Percentiles rank a stretch among this genome's conserved stretches.
phyloP scores from a whole-genome alignment of 2,329 filamentous ascomycete species.

The Ophiosphaerella narmari region DNA sequence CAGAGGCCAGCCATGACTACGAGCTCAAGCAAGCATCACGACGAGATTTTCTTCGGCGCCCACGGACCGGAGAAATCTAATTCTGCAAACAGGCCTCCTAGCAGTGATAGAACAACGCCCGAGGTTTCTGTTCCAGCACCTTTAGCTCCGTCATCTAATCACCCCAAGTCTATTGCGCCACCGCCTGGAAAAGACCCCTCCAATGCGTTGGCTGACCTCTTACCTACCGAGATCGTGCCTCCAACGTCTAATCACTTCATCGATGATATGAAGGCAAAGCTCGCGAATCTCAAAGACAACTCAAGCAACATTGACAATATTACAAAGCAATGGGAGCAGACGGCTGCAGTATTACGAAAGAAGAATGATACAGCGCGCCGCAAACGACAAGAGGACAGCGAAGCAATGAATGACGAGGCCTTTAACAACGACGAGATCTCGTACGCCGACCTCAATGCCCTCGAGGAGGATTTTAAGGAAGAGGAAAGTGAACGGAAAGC shows the following conservation, averaged over 20 bases:
- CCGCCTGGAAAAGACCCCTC: constrained; percentile 19
- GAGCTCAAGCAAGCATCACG: constrained; percentile 23
- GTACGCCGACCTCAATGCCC: constrained; percentile 60
- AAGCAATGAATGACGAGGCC: constrained; percentile 57
- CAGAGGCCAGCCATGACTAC: constrained; percentile 1
- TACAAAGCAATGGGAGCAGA: constrained; percentile 51
- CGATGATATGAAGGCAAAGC: constrained; percentile 23
- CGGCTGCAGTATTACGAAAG: constrained; percentile 50
- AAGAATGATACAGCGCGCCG: constrained; percentile 55
- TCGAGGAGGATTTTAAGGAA: constrained; percentile 61
- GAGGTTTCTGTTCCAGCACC: constrained; percentile 34
- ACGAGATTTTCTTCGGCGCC: constrained; percentile 44
- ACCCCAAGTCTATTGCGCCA: constrained; percentile 14
- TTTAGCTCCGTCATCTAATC: constrained; percentile 24
- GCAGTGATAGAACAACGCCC: constrained; percentile 17
- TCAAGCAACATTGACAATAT: constrained; percentile 26
- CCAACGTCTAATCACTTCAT: constrained; percentile 20
- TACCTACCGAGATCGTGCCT: constrained; percentile 23
- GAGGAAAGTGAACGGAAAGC: constrained; percentile 56
- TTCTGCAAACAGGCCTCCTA: constrained; percentile 18
- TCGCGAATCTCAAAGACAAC: constrained; percentile 20
- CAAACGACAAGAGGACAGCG: constrained; percentile 57
- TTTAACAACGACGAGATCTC: constrained; percentile 63
- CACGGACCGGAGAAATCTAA: constrained; percentile 13
- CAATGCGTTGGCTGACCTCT: constrained; percentile 21